Percentiles rank a stretch among this genome's conserved stretches.
These are phyloP conservation scores for Mycena latifolia DNA, from an alignment of 768 basidiomycete species.

Conservation along the genomic window DNA sequence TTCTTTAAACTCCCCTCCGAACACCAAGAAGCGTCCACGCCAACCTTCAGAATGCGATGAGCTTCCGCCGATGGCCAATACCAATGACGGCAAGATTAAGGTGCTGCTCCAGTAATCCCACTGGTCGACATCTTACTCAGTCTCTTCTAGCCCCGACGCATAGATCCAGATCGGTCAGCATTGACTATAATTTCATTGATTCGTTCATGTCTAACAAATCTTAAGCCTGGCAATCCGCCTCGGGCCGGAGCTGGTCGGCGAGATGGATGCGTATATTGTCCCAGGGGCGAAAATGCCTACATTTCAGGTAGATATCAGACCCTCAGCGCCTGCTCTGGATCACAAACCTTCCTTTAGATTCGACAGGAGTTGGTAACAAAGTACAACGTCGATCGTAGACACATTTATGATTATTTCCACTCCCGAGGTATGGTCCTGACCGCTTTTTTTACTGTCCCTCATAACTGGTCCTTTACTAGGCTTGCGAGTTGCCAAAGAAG, in stretches of 20 bases:
- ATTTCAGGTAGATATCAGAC: slow-evolving; percentile 50
- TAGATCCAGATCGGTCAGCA: slow-evolving; percentile 34
- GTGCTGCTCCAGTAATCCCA: neutral
- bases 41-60: slow-evolving; percentile 18
- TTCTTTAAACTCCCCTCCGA: slow-evolving; percentile 1
- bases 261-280: slow-evolving; percentile 78
- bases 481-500: slow-evolving; percentile 73
- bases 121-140: neutral
- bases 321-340: neutral
- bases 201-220: neutral
- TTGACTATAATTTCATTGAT: neutral
- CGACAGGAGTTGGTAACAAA: slow-evolving; percentile 31
- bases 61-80: neutral
- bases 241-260: slow-evolving; percentile 47
- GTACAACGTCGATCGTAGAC: slow-evolving; percentile 31
- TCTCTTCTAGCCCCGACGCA: slow-evolving; percentile 10
- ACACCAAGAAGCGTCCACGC: slow-evolving; percentile 24
- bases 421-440: slow-evolving; percentile 51
- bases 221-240: slow-evolving; percentile 32
- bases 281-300: slow-evolving; percentile 85
- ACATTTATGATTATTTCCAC: slow-evolving; percentile 63
- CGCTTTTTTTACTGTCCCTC: neutral
- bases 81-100: slow-evolving; percentile 17
- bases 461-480: slow-evolving; percentile 44
- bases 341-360: slow-evolving; percentile 6